phyloP scores from a whole-genome alignment of 2,329 filamentous ascomycete species.

The Pyrenochaeta sp. region DNA sequence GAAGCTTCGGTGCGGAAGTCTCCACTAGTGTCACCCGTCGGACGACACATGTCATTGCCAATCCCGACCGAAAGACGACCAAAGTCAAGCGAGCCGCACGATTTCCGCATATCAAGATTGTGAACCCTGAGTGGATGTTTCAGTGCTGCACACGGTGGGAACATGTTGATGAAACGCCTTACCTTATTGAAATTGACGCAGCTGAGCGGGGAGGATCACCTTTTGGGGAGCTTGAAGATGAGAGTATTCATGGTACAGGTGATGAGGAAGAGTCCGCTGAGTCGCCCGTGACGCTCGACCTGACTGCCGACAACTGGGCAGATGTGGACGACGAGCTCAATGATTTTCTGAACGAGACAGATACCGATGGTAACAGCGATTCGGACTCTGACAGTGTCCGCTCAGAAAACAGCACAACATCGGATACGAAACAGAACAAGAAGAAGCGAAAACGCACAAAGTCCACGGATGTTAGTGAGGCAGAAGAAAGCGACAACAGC shows the following conservation, averaged over 20 bases:
- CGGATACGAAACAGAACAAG: slow-evolving; percentile 32
- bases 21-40: slow-evolving; percentile 63
- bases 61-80: slow-evolving; percentile 76
- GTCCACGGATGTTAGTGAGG: slow-evolving; percentile 46
- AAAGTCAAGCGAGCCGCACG: slow-evolving; percentile 89
- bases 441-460: slow-evolving; percentile 49
- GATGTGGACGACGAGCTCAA: slow-evolving; percentile 74
- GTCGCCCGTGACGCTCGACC: slow-evolving; percentile 34
- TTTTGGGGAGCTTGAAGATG: slow-evolving; percentile 54
- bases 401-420: slow-evolving; percentile 39
- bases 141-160: slow-evolving; percentile 87
- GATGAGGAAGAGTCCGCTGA: slow-evolving; percentile 43
- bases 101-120: slow-evolving; percentile 84
- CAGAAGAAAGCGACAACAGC: slow-evolving; percentile 53
- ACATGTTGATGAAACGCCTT: slow-evolving; percentile 78
- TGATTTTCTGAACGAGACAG: slow-evolving; percentile 70
- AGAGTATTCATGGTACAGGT: slow-evolving; percentile 52
- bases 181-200: slow-evolving; percentile 78
- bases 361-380: slow-evolving; percentile 42
- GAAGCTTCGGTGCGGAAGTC: slow-evolving; percentile 81
- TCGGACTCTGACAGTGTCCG: slow-evolving; percentile 46
- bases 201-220: slow-evolving; percentile 61
- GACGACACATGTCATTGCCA: slow-evolving; percentile 77
- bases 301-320: slow-evolving; percentile 51
- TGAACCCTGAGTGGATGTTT: slow-evolving; percentile 88